Evolutionary conservation across 2,329 filamentous ascomycete species (phyloP).

Genomic region (Alternaria alternata): DNA sequence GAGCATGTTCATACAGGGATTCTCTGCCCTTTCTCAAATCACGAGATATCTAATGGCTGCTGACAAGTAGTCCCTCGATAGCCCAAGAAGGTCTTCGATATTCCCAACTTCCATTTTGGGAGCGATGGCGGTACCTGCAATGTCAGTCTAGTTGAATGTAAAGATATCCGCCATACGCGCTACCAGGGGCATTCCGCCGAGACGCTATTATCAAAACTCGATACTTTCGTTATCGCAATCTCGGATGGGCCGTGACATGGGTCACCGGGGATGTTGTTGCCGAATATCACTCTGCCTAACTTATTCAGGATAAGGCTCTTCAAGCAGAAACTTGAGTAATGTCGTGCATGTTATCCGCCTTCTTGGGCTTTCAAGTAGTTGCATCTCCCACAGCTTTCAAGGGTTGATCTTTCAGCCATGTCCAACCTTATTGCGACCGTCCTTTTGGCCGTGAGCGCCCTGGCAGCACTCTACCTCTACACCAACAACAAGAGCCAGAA

Average conservation of each 20-base stretch:
- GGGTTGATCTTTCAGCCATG: conserved; percentile 6
- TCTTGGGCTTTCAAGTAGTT: not conserved
- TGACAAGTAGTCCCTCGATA: not conserved
- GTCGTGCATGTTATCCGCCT: conserved; percentile 4
- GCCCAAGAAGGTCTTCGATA: not conserved
- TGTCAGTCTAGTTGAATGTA: not conserved
- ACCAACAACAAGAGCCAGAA: conserved; percentile 1
- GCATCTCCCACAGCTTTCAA: not conserved
- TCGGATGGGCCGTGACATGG: not conserved
- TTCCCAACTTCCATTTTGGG: not conserved
- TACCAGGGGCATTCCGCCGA: not conserved
- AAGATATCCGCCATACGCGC: not conserved
- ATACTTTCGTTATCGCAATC: not conserved
- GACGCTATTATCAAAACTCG: not conserved
- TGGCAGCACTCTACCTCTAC: conserved; percentile 9
- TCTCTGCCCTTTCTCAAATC: not conserved
- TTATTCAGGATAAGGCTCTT: not conserved
- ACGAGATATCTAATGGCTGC: not conserved
- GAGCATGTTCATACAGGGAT: not conserved
- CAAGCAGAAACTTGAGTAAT: not conserved
- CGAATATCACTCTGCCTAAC: not conserved
- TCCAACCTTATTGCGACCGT: conserved; percentile 3
- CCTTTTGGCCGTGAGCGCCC: conserved; percentile 6
- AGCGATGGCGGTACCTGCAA: not conserved
- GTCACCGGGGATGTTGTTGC: not conserved